Conservation (phyloP, 2,329 filamentous ascomycete species). For the Pseudogymnoascus sp. region DNA sequence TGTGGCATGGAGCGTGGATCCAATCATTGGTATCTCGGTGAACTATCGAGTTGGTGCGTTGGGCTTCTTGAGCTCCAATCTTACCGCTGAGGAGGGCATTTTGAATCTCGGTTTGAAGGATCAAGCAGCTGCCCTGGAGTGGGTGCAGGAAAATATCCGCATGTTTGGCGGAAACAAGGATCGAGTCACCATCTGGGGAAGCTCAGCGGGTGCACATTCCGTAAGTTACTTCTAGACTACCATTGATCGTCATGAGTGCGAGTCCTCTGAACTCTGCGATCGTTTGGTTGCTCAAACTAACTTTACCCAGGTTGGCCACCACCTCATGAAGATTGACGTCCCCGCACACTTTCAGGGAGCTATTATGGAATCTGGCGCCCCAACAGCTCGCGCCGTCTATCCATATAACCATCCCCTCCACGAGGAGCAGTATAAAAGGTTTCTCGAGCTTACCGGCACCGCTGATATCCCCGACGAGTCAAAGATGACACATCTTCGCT, state of each 20-base stretch:
- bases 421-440: constrained; percentile 47
- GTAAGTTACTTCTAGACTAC: constrained; percentile 28
- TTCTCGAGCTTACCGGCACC: constrained; percentile 46
- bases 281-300: constrained; percentile 12
- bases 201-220: constrained; percentile 57
- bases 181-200: constrained; percentile 54
- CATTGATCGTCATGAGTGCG: constrained; percentile 10
- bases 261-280: background rate
- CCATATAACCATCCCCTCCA: constrained; percentile 49
- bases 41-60: constrained; percentile 57
- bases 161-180: constrained; percentile 52
- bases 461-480: constrained; percentile 35
- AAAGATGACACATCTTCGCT: constrained; percentile 46
- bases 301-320: constrained; percentile 53
- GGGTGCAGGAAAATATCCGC: constrained; percentile 53
- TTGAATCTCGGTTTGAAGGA: constrained; percentile 60
- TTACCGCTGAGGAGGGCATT: constrained; percentile 45
- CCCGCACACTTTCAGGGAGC: constrained; percentile 42
- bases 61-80: constrained; percentile 56
- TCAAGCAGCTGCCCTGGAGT: constrained; percentile 50
- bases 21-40: constrained; percentile 50
- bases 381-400: constrained; percentile 49
- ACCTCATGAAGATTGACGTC: constrained; percentile 44
- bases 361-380: constrained; percentile 50
- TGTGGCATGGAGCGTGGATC: constrained; percentile 44